These are phyloP conservation scores for Aspergillus piperis DNA, from an alignment of 2,329 filamentous ascomycete species.

Conservation along the genomic window DNA sequence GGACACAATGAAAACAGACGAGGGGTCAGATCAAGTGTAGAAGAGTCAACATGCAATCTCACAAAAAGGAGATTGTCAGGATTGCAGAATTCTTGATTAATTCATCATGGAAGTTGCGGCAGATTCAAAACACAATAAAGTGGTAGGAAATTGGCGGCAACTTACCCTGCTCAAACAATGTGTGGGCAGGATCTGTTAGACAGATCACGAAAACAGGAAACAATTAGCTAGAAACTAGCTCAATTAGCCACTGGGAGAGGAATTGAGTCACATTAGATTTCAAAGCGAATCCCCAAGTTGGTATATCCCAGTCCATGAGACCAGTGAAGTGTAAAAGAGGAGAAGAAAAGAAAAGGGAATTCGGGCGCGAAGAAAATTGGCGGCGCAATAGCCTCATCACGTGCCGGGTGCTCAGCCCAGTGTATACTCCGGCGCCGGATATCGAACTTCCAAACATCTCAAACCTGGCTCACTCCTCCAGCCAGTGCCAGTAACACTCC, in stretches of 20 bases:
- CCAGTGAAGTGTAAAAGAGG: background rate
- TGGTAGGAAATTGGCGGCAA: constrained; percentile 7
- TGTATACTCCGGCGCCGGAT: constrained; percentile 24
- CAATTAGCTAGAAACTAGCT: background rate
- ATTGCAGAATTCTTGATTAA: constrained; percentile 50
- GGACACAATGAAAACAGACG: constrained; percentile 7
- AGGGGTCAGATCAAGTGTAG: constrained; percentile 50
- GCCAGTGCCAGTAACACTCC: background rate
- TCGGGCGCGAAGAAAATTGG: background rate
- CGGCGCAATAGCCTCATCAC: constrained; percentile 27
- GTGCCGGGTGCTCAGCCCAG: constrained; percentile 15
- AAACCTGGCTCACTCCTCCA: background rate
- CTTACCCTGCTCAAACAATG: background rate
- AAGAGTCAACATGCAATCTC: constrained; percentile 49
- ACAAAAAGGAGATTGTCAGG: constrained; percentile 44
- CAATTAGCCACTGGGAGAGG: background rate
- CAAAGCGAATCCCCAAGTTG: background rate
- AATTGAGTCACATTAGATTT: background rate
- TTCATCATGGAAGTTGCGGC: constrained; percentile 37
- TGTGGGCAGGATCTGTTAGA: background rate
- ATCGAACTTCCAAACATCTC: constrained; percentile 8
- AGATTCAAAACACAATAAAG: background rate
- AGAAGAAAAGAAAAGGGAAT: constrained; percentile 6
- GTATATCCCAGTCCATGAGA: too few species aligned
- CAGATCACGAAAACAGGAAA: background rate